Base-by-base conservation (phyloP, 2,329 filamentous ascomycete genomes). In the Dactylonectria estremocensis region DNA sequence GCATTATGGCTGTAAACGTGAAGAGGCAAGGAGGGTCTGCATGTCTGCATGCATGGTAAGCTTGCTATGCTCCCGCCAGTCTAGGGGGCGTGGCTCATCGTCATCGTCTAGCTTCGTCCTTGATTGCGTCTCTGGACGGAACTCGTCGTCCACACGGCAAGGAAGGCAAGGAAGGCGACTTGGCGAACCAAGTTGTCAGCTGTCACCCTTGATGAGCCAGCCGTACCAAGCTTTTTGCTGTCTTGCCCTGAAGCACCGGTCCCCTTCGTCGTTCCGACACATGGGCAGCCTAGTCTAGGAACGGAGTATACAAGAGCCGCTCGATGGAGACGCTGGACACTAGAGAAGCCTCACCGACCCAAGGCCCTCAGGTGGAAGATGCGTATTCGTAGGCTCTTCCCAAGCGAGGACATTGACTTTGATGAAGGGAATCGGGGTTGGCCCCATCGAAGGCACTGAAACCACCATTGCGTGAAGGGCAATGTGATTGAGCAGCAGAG, bases 401-500 rank as follows among this genome's bases (percentile, higher is more conserved):
- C 50, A 64, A 54, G 54, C 52, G 62, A 71, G 62, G 57, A 53
- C 57, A n/a, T 63, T 63, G 55, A 52, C 37, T 52, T 54, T 55
- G 63, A 63, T 57, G 64, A 66, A 62, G 48, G 22, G 63, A 43
- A 62, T 59, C 61, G 53, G 66, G 57, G 52, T 52, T 63, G 63
- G 64, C 61, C 64, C 69, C 50, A 57, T 50, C 52, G 61, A 61
- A 61, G 67, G 40, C 46, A 58, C 67, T 71, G 69, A 71, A 69
- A 75, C 72, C 59, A 48, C 63, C 49, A 68, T 60, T 57, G 71
- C 66, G 64, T 68, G 69, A 70, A 57, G 50, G 37, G 56, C 56
- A 33, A 50, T 55, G 60, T 56, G 68, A 48, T 61, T 55, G 28
- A 61, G 50, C 57, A 52, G 35, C 50, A 52, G 16, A 37, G 46